Evolutionary conservation across 2,329 filamentous ascomycete species (phyloP).

Genomic region (Aspergillus fijiensis): DNA sequence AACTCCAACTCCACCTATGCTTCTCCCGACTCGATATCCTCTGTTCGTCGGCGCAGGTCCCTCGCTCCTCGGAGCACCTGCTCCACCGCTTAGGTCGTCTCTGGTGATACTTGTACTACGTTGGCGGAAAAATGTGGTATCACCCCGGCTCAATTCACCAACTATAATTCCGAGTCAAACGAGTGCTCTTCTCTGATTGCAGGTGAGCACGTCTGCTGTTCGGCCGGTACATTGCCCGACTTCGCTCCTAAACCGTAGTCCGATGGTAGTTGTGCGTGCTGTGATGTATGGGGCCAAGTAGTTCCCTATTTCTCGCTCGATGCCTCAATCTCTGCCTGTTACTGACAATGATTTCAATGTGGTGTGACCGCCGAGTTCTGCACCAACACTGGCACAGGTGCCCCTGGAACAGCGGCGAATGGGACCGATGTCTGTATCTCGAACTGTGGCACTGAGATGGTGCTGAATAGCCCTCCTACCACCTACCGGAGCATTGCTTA

Average conservation of each 20-base stretch:
- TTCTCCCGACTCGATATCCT: background rate
- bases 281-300: slow-evolving; percentile 41
- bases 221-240: slow-evolving; percentile 36
- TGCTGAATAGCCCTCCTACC: slow-evolving; percentile 23
- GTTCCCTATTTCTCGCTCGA: background rate
- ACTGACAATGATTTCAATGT: slow-evolving; percentile 32
- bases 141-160: slow-evolving; percentile 36
- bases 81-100: slow-evolving; percentile 28
- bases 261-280: slow-evolving; percentile 45
- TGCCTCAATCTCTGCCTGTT: background rate
- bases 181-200: slow-evolving; percentile 33
- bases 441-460: slow-evolving; percentile 43
- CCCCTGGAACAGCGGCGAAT: slow-evolving; percentile 38
- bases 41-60: background rate
- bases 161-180: slow-evolving; percentile 37
- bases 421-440: slow-evolving; percentile 43
- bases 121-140: slow-evolving; percentile 45
- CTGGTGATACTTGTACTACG: slow-evolving; percentile 39
- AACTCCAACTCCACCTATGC: background rate
- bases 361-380: slow-evolving; percentile 49
- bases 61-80: slow-evolving; percentile 3
- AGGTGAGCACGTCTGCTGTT: slow-evolving; percentile 41
- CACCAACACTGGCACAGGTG: slow-evolving; percentile 28
- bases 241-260: slow-evolving; percentile 35
- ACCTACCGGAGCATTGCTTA: slow-evolving; percentile 29